A percentile compares a stretch with the other conserved stretches of the same genome.
Evolutionary conservation across 331 rosid genomes (phyloP).

Genomic region (Malus hybrid): DNA sequence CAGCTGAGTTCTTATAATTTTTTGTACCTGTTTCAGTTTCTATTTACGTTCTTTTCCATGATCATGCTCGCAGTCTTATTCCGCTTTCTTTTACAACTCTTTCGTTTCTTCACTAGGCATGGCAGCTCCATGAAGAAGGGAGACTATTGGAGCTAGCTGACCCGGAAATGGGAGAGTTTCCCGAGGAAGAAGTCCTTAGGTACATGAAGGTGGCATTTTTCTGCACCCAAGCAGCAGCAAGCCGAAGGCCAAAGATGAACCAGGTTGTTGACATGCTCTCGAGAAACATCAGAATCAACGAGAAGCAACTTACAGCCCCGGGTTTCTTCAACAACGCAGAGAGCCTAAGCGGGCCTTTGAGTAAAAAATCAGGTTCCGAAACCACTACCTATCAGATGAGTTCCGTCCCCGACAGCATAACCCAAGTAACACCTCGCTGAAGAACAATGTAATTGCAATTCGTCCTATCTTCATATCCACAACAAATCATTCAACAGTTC

Average conservation of each 20-base stretch:
- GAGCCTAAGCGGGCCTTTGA: constrained; percentile 24
- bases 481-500: background rate
- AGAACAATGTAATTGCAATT: constrained; percentile 1
- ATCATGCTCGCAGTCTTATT: background rate
- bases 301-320: constrained; percentile 65
- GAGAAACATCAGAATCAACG: constrained; percentile 59
- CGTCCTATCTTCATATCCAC: background rate
- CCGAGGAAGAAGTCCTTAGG: constrained; percentile 56
- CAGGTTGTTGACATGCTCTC: constrained; percentile 84
- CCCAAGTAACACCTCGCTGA: constrained; percentile 64
- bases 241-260: constrained; percentile 70
- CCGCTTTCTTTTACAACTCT: background rate
- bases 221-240: constrained; percentile 79
- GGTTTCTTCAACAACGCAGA: constrained; percentile 54
- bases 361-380: constrained; percentile 19
- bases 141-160: constrained; percentile 68
- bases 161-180: constrained; percentile 47
- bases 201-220: constrained; percentile 89
- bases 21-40: background rate
- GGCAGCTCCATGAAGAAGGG: constrained; percentile 78
- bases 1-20: too few species aligned
- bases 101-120: constrained; percentile 43
- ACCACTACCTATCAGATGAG: constrained; percentile 33
- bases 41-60: background rate
- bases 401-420: constrained; percentile 32